Conservation (phyloP, 148 eudicot genomes). For the Silene latifolia region DNA sequence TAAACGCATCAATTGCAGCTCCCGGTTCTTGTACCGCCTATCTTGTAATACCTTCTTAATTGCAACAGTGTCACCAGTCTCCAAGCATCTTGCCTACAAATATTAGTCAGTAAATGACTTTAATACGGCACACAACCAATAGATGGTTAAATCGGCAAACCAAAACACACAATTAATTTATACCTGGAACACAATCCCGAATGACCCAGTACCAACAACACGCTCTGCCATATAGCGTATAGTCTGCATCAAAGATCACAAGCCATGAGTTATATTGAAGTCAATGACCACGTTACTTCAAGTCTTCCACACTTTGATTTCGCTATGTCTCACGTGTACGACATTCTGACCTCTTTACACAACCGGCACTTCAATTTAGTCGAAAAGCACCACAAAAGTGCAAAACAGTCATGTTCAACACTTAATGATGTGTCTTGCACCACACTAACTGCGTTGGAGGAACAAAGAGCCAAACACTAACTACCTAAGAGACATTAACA, state of each 20-base stretch:
- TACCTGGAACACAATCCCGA: constrained; percentile 84
- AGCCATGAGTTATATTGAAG: constrained; percentile 12
- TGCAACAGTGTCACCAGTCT: constrained; percentile 77
- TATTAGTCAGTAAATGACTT: neutral
- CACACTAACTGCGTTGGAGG: too few species aligned
- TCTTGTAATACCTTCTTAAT: constrained; percentile 84
- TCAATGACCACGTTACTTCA: too few species aligned
- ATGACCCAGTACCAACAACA: constrained; percentile 86
- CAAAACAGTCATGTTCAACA: too few species aligned
- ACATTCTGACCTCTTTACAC: too few species aligned
- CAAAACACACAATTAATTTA: neutral
- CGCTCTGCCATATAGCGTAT: constrained; percentile 87
- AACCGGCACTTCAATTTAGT: too few species aligned
- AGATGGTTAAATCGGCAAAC: neutral
- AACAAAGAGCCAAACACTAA: too few species aligned
- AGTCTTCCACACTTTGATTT: too few species aligned
- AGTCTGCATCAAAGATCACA: constrained; percentile 44
- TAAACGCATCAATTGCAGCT: constrained; percentile 71
- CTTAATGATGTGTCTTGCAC: too few species aligned
- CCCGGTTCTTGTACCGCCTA: constrained; percentile 73
- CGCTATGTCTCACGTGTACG: too few species aligned
- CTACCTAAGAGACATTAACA: too few species aligned
- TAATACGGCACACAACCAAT: neutral
- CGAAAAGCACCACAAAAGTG: too few species aligned
- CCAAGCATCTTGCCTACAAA: constrained; percentile 74